Conservation (phyloP, 108 stramenopile genomes). For the Cylindrotheca fusiformis region DNA sequence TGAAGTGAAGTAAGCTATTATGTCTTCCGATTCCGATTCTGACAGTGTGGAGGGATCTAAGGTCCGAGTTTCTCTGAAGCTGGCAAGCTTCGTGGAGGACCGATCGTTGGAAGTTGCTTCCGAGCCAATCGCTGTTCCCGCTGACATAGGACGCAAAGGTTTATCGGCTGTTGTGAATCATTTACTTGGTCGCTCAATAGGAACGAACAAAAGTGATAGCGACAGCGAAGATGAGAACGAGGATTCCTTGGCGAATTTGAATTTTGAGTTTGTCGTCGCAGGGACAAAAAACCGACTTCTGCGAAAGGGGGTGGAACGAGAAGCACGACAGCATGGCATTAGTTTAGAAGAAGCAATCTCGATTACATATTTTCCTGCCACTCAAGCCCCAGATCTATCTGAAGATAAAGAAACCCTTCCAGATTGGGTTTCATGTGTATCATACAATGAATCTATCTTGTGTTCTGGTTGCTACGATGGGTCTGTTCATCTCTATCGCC, state of each 20-base stretch:
- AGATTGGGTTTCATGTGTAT: slow-evolving; percentile 76
- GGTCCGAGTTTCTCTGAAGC: slow-evolving; percentile 49
- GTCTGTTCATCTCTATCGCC: slow-evolving; percentile 41
- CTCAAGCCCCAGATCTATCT: slow-evolving; percentile 41
- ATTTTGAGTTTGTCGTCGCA: slow-evolving; percentile 76
- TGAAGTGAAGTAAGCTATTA: too few species aligned
- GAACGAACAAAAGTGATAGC: slow-evolving; percentile 11
- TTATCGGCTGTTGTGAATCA: slow-evolving; percentile 71
- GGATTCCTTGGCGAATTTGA: slow-evolving; percentile 36
- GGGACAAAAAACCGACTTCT: slow-evolving; percentile 54
- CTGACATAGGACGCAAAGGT: slow-evolving; percentile 68
- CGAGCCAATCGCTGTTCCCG: slow-evolving; percentile 79
- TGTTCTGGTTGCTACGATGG: slow-evolving; percentile 67
- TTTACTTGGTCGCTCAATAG: slow-evolving; percentile 39
- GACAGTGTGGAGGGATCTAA: slow-evolving; percentile 40
- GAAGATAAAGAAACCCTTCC: slow-evolving; percentile 63
- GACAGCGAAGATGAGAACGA: slow-evolving; percentile 34
- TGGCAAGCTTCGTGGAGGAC: slow-evolving; percentile 35
- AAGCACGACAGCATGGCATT: slow-evolving; percentile 66
- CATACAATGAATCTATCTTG: slow-evolving; percentile 12
- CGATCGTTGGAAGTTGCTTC: slow-evolving; percentile 59
- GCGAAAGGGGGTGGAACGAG: slow-evolving; percentile 63
- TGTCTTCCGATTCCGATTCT: slow-evolving; percentile 29
- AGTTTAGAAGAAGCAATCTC: slow-evolving; percentile 64
- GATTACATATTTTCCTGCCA: slow-evolving; percentile 75